Evolutionary conservation across 106 monocot genomes (phyloP).

Genomic region (Acorus calamus): DNA sequence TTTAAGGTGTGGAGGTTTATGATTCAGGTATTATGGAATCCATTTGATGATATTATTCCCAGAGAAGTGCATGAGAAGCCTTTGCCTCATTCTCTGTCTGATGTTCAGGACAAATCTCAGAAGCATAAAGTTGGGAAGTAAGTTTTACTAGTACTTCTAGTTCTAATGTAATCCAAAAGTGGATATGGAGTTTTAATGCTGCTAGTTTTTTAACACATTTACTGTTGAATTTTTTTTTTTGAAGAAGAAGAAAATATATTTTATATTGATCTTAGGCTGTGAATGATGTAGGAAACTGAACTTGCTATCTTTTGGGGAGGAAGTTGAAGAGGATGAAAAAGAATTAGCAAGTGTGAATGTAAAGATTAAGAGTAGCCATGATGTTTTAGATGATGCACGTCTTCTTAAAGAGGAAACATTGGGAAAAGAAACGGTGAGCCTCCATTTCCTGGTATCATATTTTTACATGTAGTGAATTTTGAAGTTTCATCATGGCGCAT

Average conservation of each 20-base stretch:
- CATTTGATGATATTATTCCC: slow-evolving; percentile 89
- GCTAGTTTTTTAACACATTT: too few relatives aligned
- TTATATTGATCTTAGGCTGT: too few relatives aligned
- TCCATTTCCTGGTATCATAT: too few relatives aligned
- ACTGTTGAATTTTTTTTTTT: too few relatives aligned
- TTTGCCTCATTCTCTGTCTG: slow-evolving; percentile 22
- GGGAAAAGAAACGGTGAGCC: slow-evolving; percentile 26
- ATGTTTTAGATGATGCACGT: slow-evolving; percentile 77
- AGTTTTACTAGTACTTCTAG: not conserved
- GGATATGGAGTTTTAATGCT: not conserved
- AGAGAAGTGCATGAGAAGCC: slow-evolving; percentile 41
- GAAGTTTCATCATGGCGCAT: too few relatives aligned
- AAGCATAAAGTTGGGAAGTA: slow-evolving; percentile 76
- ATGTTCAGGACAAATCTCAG: slow-evolving; percentile 26
- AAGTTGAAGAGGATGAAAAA: slow-evolving; percentile 95
- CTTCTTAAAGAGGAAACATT: slow-evolving; percentile 58
- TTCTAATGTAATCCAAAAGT: not conserved
- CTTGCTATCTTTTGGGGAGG: slow-evolving; percentile 90
- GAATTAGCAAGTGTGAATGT: slow-evolving; percentile 42
- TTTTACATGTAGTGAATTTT: too few relatives aligned
- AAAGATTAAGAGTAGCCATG: slow-evolving; percentile 92
- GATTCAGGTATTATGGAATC: slow-evolving; percentile 82
- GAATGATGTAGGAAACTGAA: slow-evolving; percentile 56
- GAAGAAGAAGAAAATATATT: too few relatives aligned
- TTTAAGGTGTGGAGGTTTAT: not conserved